Percentiles rank a stretch among this genome's conserved stretches.
These are phyloP conservation scores for Lanzia echinophila DNA, from an alignment of 2,329 filamentous ascomycete species.

Conservation along the genomic window DNA sequence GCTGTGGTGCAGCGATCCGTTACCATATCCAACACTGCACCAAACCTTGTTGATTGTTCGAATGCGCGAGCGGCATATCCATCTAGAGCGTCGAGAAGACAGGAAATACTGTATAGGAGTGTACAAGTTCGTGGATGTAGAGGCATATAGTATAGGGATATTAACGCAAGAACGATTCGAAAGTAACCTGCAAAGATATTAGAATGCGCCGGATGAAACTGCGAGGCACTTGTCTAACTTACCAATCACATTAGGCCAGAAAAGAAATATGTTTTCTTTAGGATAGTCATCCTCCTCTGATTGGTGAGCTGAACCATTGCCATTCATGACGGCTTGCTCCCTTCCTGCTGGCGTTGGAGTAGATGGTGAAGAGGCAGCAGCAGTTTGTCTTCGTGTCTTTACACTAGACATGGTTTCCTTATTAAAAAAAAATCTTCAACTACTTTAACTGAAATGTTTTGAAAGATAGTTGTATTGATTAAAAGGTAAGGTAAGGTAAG, in stretches of 20 bases:
- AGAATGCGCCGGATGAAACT: constrained; percentile 8
- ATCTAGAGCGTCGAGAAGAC: constrained; percentile 90
- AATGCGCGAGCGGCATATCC: constrained; percentile 83
- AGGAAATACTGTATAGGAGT: constrained; percentile 85
- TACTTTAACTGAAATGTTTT: too few relatives aligned
- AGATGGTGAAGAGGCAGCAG: constrained; percentile 24
- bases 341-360: constrained; percentile 24
- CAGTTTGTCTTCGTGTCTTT: constrained; percentile 28
- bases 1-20: constrained; percentile 96
- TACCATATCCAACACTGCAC: constrained; percentile 97
- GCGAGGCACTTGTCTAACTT: constrained; percentile 45
- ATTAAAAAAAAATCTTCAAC: constrained; percentile 6
- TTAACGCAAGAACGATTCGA: constrained; percentile 74
- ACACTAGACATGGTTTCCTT: constrained; percentile 27
- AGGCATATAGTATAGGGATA: constrained; percentile 98
- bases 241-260: constrained; percentile 79
- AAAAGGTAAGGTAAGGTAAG: not conserved
- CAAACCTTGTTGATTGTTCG: constrained; percentile 90
- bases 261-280: constrained; percentile 72
- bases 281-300: constrained; percentile 33
- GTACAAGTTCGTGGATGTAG: constrained; percentile 95
- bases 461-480: not conserved
- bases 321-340: constrained; percentile 34
- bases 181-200: constrained; percentile 55
- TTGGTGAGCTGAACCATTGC: constrained; percentile 38